Evolutionary conservation across 2,329 filamentous ascomycete species (phyloP).

Genomic region (Elsinoe batatas): DNA sequence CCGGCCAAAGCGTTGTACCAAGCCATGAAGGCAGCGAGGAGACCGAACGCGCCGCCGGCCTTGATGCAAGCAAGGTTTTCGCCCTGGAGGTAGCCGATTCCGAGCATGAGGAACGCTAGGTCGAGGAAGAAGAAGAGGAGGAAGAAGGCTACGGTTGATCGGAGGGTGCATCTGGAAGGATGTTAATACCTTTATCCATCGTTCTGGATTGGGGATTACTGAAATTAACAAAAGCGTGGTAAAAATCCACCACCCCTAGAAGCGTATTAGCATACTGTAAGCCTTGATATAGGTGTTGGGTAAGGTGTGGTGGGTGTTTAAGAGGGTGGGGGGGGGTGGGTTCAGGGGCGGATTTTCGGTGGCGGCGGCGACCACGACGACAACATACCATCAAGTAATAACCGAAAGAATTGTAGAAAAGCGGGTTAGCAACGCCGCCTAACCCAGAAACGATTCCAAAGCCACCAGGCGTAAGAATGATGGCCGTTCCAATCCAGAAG

Average conservation of each 20-base stretch:
- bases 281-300: neutral
- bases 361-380: neutral
- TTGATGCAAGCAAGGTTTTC: slow-evolving; percentile 37
- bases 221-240: slow-evolving; percentile 45
- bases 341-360: neutral
- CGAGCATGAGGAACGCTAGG: slow-evolving; percentile 49
- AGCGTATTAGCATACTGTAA: neutral
- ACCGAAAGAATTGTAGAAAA: slow-evolving; percentile 45
- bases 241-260: slow-evolving; percentile 47
- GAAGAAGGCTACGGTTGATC: slow-evolving; percentile 51
- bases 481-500: slow-evolving; percentile 52
- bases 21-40: slow-evolving; percentile 43
- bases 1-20: slow-evolving; percentile 48
- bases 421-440: slow-evolving; percentile 24
- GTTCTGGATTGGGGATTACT: slow-evolving; percentile 26
- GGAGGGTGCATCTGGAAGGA: slow-evolving; percentile 32
- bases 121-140: slow-evolving; percentile 49
- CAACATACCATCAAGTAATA: slow-evolving; percentile 44
- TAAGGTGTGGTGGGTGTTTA: slow-evolving; percentile 14
- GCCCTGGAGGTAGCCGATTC: slow-evolving; percentile 42
- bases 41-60: slow-evolving; percentile 44
- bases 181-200: neutral
- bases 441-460: slow-evolving; percentile 41
- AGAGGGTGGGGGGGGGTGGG: neutral
- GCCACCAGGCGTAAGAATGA: slow-evolving; percentile 47